Base-by-base conservation (phyloP, 192 early-diverging fungal genomes). In the Linnemannia elongata region DNA sequence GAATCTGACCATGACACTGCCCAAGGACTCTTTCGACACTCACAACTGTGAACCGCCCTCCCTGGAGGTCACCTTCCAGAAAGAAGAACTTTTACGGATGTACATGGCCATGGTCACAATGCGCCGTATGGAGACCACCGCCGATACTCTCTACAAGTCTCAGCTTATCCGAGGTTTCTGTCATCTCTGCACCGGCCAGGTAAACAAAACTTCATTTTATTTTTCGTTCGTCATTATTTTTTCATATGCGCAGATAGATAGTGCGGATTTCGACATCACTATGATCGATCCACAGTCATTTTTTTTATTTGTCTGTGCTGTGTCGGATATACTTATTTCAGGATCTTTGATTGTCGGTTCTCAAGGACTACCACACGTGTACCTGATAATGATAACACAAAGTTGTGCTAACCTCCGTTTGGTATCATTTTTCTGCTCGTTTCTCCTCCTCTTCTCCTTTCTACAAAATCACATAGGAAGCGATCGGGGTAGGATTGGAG, bases 161-260 rank as follows among this genome's bases (percentile, higher is more conserved):
- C 97, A 97, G 87, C 89, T 96, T 85, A 98, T 99, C 82, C 95
- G 97, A 71, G 97, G 97, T 36, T 99, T 99, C 94, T 98, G 97
- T 89, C 98, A 99, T 90, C 89, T 99, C 90, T 96, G 97, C 82
- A 99, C 94, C 63, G 97, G 97, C 39, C 97, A 99, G 91, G 96
- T 95, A 89, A 85, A 69, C 24, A 54, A 35, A 45, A 33, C 44
- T 17, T 13, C n/a, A 52, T 42, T 30, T 74, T 39, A 39, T 39
- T 18, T 15, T 57, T 60, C 33, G 18, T 22, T 57, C 41, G 27
- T 72, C 36, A 54, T 49, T 33, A 45, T 70, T 47, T 47, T 24
- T 15, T 66, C 3, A 13, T 35, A 6, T 18, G 2, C 8, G 20
- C 24, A 71, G 20, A 22, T 30, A 39, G 42, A 73, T 12, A 72